A percentile compares a stretch with the other conserved stretches of the same genome.
Evolutionary conservation across 768 basidiomycete species (phyloP).

Genomic region (Tricholoma terreum): DNA sequence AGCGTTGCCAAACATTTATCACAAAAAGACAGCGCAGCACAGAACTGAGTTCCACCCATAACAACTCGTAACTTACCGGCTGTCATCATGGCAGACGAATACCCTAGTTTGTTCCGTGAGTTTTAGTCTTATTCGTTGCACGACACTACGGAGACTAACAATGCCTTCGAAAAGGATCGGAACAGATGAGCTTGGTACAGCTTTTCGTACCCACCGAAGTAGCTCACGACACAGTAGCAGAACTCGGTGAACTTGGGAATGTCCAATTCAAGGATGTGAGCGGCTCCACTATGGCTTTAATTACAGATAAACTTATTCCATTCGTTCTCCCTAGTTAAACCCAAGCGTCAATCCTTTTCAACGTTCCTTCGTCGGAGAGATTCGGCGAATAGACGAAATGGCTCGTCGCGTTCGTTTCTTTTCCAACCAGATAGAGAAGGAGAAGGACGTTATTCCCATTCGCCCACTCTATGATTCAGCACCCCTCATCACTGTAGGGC

Average conservation of each 20-base stretch:
- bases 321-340: constrained; percentile 62
- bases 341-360: constrained; percentile 96
- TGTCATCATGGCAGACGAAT: constrained; percentile 66
- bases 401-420: constrained; percentile 93
- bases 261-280: constrained; percentile 97
- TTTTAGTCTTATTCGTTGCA: constrained; percentile 6
- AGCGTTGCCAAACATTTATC: too few relatives aligned
- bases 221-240: constrained; percentile 93
- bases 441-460: constrained; percentile 77
- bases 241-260: constrained; percentile 92
- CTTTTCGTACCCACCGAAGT: constrained; percentile 97
- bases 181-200: constrained; percentile 97
- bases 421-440: constrained; percentile 76
- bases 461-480: constrained; percentile 85
- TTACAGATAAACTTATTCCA: not conserved
- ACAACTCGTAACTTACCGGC: constrained; percentile 11
- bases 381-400: constrained; percentile 95
- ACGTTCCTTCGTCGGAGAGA: constrained; percentile 95
- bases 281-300: not conserved
- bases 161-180: constrained; percentile 65
- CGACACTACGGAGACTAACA: not conserved
- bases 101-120: constrained; percentile 83
- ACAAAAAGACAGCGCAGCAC: too few relatives aligned
- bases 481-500: constrained; percentile 85
- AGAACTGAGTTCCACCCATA: not conserved